A percentile compares a stretch with the other conserved stretches of the same genome.
Evolutionary conservation across 192 early-diverging fungal species (phyloP).

Genomic region (Backusella westeae): DNA sequence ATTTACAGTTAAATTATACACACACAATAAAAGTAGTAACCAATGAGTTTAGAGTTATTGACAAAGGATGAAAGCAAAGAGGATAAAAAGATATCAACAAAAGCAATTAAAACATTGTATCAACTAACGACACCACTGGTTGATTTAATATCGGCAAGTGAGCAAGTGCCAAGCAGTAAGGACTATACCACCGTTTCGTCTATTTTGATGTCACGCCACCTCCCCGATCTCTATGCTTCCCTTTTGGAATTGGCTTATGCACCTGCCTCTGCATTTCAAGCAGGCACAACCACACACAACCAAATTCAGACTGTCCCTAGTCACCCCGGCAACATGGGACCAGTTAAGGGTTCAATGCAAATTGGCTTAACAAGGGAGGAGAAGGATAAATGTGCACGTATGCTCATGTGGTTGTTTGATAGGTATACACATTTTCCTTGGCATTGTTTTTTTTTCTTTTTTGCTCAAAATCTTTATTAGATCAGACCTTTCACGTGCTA

Average conservation of each 20-base stretch:
- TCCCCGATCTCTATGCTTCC: constrained; percentile 64
- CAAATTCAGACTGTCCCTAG: not conserved
- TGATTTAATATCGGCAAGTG: constrained; percentile 9
- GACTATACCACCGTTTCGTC: constrained; percentile 55
- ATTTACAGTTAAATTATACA: not conserved
- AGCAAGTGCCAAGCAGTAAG: constrained; percentile 5
- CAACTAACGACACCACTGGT: constrained; percentile 6
- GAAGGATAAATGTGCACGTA: constrained; percentile 40
- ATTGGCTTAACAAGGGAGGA: constrained; percentile 13
- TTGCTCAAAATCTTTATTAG: constrained; percentile 31
- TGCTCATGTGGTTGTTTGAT: constrained; percentile 43
- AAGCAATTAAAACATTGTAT: not conserved
- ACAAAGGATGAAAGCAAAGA: constrained; percentile 17
- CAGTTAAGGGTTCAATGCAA: not conserved
- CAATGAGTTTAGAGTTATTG: not conserved
- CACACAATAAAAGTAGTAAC: not conserved
- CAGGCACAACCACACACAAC: not conserved
- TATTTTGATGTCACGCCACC: constrained; percentile 52
- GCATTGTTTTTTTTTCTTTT: constrained; percentile 3
- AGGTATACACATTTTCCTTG: constrained; percentile 12
- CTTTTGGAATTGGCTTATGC: constrained; percentile 69
- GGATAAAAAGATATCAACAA: not conserved
- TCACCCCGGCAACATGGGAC: constrained; percentile 8
- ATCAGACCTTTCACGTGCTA: constrained; percentile 49
- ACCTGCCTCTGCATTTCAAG: constrained; percentile 43